A percentile compares a stretch with the other conserved stretches of the same genome.
phyloP scores from a whole-genome alignment of 345 rosid species.

The Adansonia digitata region DNA sequence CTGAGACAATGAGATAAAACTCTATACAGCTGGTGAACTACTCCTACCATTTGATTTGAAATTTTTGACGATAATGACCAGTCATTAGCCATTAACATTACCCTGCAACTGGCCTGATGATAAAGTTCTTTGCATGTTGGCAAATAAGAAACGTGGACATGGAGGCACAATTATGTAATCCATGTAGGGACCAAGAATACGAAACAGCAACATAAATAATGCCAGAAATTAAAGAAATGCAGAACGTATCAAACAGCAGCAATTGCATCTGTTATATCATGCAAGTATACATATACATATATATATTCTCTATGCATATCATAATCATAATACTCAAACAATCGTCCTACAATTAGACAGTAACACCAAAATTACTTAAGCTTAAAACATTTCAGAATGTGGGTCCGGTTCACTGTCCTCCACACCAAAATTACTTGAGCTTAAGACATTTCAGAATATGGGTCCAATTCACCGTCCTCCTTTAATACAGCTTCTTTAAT shows the following conservation, averaged over 20 bases:
- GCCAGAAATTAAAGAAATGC: neutral
- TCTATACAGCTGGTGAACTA: neutral
- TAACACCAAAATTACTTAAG: neutral
- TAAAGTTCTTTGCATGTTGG: neutral
- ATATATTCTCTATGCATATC: neutral
- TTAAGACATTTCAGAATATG: too few relatives aligned
- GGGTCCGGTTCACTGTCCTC: too few relatives aligned
- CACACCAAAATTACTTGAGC: too few relatives aligned
- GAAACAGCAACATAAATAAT: neutral
- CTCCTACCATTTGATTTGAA: neutral
- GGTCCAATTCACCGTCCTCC: slow-evolving; percentile 53
- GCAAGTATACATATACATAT: neutral
- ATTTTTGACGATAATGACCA: neutral
- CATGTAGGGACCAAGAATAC: neutral
- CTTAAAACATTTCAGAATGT: slow-evolving; percentile 14
- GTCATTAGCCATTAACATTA: neutral
- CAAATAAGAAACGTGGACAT: neutral
- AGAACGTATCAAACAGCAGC: neutral
- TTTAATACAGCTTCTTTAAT: slow-evolving; percentile 57
- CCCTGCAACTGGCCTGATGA: neutral
- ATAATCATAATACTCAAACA: neutral
- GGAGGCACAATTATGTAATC: neutral
- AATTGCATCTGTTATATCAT: neutral
- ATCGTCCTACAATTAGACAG: neutral
- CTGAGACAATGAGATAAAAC: neutral